Base-by-base conservation (phyloP, 768 basidiomycete species). In the Strobilomyces dryophilus region DNA sequence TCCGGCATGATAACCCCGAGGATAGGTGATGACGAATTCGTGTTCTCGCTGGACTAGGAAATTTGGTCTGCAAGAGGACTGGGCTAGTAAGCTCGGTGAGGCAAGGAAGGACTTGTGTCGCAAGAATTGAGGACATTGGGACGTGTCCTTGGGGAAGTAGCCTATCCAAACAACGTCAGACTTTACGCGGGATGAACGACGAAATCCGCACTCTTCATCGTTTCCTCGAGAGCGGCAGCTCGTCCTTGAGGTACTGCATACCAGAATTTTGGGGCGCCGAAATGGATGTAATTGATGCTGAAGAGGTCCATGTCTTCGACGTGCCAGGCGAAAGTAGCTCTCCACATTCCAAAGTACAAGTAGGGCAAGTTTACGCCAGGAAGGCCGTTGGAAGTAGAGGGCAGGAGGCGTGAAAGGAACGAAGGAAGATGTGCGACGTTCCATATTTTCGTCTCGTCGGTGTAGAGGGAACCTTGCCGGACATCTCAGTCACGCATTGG, bases 271-370 rank as follows among this genome's bases (percentile, higher is more conserved):
- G 95, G 94, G 0, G 95, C 94, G 0, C 97, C 97, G 61, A 98
- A 98, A 69, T 99, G 97, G 51, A 99, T 92, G 67, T 94, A 98
- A 66, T 99, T 99, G 74, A 99, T 98, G 52, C 92, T 95, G 72
- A 95, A 98, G 1, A 99, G 78, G 65, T 99, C 97, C 91, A 98
- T 97, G 70, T 99, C 97, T 70, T 99, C 97, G 45, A 99, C 97
- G 62, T 99, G 97, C 95, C 97, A 99, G 0, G 94, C 92, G 71
- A 98, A 98, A 0, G 93, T 93, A 21, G 95, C 95, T 47, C 94
- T 79, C 97, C 97, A 99, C 95, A 98, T 98, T 58, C 97, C 97
- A 67, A 95, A 98, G 71, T 98, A 98, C 2, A 98, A 80, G 67
- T 98, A 98, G 0, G 95, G 95, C 3, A 93, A 87, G 65, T 98